Conservation (phyloP, 192 early-diverging fungal genomes). For the Coemansia sp. region DNA sequence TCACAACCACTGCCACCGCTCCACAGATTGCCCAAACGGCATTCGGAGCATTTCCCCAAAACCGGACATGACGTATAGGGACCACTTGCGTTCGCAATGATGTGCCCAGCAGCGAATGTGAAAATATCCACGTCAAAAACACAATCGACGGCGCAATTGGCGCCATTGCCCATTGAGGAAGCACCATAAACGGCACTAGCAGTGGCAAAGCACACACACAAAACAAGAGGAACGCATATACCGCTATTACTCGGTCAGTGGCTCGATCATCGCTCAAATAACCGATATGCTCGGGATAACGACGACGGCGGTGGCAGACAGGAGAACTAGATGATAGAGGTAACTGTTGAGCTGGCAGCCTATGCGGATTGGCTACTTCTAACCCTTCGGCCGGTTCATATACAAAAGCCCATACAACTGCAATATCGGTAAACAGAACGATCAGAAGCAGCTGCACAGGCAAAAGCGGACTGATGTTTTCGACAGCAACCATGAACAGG, state of each 20-base stretch:
- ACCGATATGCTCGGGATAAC: constrained; percentile 2
- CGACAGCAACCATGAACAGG: constrained; percentile 22
- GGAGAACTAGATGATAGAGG: not conserved
- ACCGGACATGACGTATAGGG: constrained; percentile 10
- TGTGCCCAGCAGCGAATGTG: constrained; percentile 36
- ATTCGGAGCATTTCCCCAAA: constrained; percentile 10
- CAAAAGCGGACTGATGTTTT: constrained; percentile 33
- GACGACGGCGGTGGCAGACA: not conserved
- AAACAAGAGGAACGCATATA: constrained; percentile 23
- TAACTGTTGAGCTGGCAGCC: not conserved
- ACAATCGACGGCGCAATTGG: constrained; percentile 39
- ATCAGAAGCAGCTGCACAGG: constrained; percentile 44
- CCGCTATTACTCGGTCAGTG: constrained; percentile 16
- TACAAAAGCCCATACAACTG: constrained; percentile 33
- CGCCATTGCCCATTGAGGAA: constrained; percentile 39
- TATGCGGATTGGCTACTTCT: not conserved
- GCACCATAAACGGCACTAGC: constrained; percentile 25
- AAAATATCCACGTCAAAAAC: constrained; percentile 41
- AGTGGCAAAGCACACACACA: constrained; percentile 25
- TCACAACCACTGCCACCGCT: constrained; percentile 11
- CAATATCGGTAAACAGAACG: constrained; percentile 34
- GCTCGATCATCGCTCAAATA: constrained; percentile 14
- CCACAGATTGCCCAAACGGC: constrained; percentile 22
- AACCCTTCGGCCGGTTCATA: constrained; percentile 31
- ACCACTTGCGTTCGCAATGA: constrained; percentile 33